These are phyloP conservation scores for Hypoxylon lienhwacheense DNA, from an alignment of 495 filamentous ascomycete species.

Conservation along the genomic window DNA sequence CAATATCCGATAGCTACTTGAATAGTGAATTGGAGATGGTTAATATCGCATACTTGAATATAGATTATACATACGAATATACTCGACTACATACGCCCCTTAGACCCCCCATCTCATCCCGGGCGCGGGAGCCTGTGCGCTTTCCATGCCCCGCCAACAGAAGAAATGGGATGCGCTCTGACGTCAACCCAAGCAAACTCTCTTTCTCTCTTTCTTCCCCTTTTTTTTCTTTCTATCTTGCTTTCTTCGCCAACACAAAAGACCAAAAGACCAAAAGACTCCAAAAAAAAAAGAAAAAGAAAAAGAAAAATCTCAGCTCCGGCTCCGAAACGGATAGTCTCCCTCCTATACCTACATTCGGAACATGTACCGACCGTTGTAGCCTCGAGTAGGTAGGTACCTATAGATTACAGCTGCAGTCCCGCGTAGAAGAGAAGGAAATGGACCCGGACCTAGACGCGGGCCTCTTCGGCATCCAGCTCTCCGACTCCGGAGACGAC, in stretches of 20 bases:
- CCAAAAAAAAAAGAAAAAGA: no score
- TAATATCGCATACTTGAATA: no score
- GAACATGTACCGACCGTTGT: no score
- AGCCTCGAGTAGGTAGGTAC: no score
- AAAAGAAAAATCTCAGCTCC: background rate
- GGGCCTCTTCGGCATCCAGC: conserved; percentile 44
- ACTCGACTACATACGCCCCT: background rate
- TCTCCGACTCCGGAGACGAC: conserved; percentile 44
- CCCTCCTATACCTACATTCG: background rate
- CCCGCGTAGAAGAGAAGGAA: no score
- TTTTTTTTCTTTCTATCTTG: background rate
- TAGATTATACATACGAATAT: conserved; percentile 1
- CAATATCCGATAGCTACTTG: no score
- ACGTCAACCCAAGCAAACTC: conserved; percentile 24
- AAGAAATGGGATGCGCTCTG: conserved; percentile 19
- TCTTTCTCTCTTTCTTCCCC: conserved; percentile 2
- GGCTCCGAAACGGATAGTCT: background rate
- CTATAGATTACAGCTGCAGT: no score
- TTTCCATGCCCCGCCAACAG: conserved; percentile 19
- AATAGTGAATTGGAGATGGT: no score
- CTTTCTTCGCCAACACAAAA: no score
- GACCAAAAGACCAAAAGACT: no score
- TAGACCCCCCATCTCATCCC: conserved; percentile 22
- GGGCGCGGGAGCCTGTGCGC: conserved; percentile 10
- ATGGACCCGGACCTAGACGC: conserved; percentile 35